phyloP scores from a whole-genome alignment of 148 eudicot genomes.

The Rhododendron ovatum region DNA sequence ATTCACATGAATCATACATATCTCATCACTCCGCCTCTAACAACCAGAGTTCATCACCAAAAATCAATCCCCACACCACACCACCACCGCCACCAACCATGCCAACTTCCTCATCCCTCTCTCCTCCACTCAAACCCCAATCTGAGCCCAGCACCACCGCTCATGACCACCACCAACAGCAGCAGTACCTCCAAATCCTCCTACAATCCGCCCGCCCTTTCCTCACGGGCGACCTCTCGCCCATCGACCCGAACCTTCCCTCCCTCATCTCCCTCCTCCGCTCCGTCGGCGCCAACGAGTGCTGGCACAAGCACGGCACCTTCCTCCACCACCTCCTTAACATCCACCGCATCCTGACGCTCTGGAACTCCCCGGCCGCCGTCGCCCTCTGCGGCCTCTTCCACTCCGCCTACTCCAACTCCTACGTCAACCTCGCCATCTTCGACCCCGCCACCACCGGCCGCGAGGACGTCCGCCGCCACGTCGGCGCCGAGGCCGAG shows the following conservation, averaged over 20 bases:
- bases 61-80: too few species aligned
- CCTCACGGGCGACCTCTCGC: conserved; percentile 61
- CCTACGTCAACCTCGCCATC: conserved; percentile 94
- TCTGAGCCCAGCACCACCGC: background rate
- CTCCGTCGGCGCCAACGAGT: conserved; percentile 83
- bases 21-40: too few species aligned
- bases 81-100: background rate
- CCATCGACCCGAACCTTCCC: conserved; percentile 47
- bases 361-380: conserved; percentile 16
- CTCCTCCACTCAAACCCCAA: background rate
- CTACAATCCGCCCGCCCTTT: conserved; percentile 62
- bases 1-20: too few species aligned
- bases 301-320: conserved; percentile 99
- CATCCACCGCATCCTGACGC: conserved; percentile 54
- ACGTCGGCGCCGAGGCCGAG: conserved; percentile 70
- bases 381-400: conserved; percentile 75
- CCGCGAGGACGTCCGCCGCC: conserved; percentile 56
- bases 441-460: conserved; percentile 76
- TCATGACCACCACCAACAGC: background rate
- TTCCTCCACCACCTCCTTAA: conserved; percentile 77
- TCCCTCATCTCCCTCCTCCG: conserved; percentile 52
- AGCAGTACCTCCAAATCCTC: conserved; percentile 19
- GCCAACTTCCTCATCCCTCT: background rate
- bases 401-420: conserved; percentile 97
- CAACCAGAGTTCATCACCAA: too few species aligned